Base-by-base conservation (phyloP, 306 rosid species). In the Lupinus albus region DNA sequence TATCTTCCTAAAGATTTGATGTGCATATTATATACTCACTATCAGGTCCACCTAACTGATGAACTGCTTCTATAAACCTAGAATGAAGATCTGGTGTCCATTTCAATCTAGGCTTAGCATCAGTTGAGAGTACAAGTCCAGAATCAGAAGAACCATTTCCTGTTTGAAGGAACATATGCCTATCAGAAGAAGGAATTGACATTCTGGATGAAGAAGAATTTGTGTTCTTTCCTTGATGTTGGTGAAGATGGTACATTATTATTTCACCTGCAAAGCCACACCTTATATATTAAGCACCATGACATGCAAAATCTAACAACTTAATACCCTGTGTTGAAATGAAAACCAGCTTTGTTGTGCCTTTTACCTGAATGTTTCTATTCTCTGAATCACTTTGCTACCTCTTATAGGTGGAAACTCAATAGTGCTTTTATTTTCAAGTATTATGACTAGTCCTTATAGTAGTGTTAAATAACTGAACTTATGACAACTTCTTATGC, bases 21-120 rank as follows among this genome's bases (percentile, higher is more conserved):
- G 14, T 59, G 58, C 52, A 28, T 15, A 73, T 6, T 47, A 30
- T 61, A 8, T 41, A 82, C 96, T 87, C 73, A 90, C 97, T 91
- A 75, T 87, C 97, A 48, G 97, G 82, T 77, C 97, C 97, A 7
- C 97, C 97, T 8, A 91, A 81, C 75, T 84, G 90, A 57, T 84
- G 85, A 64, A 91, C 95, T 6, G 97, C 95, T 56, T 91, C 95
- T 28, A 87, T 85, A 64, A 91, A 91, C 30, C 95, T 86, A 15
- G 88, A 87, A 15, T 91, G 97, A 44, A 91, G 91, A 75, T 91
- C 97, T 8, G 87, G 87, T 12, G 97, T 87, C 97, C 97, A 91
- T 82, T 91, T 91, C 38, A 91, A 80, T 68, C 97, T 78, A 4
- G 97, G 97, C 68, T 91, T 91, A 35, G 97, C 97, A 67, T 91